A percentile compares a stretch with the other conserved stretches of the same genome.
Conservation (phyloP, 1,139 yeast species). For the Lodderomyces parapsilosis region DNA sequence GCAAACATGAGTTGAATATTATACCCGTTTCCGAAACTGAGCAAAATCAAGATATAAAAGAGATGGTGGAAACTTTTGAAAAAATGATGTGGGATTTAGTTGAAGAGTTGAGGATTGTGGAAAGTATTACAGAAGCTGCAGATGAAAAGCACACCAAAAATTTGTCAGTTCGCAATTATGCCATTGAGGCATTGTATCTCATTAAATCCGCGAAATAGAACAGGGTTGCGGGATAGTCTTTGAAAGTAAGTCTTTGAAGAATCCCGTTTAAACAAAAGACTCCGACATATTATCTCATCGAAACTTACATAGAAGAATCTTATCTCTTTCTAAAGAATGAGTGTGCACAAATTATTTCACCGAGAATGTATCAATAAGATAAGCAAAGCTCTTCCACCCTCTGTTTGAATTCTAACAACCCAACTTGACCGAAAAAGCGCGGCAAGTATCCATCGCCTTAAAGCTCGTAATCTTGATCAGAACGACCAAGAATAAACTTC, state of each 20-base stretch:
- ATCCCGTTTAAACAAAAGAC: no score
- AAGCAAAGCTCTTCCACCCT: neutral
- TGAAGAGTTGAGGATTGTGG: constrained; percentile 64
- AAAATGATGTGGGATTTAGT: constrained; percentile 74
- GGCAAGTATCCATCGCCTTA: neutral
- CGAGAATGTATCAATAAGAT: neutral
- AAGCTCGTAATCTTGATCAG: neutral
- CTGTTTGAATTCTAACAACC: neutral
- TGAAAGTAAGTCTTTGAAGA: no score
- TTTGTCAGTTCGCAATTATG: constrained; percentile 78
- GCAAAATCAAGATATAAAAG: constrained; percentile 36
- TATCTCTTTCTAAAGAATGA: neutral
- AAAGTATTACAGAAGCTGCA: constrained; percentile 69
- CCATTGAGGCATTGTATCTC: constrained; percentile 91
- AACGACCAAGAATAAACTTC: neutral
- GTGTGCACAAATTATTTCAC: neutral
- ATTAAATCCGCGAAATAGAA: constrained; percentile 58
- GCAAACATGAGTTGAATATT: constrained; percentile 57
- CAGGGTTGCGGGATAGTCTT: neutral
- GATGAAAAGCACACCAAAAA: constrained; percentile 66
- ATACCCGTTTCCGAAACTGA: constrained; percentile 37
- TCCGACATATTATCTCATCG: no score
- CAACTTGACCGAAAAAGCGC: neutral
- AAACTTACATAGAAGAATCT: no score
- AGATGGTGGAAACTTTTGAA: constrained; percentile 51